Evolutionary conservation across 768 basidiomycete genomes (phyloP).

Genomic region (Candolleomyces eurysporus): DNA sequence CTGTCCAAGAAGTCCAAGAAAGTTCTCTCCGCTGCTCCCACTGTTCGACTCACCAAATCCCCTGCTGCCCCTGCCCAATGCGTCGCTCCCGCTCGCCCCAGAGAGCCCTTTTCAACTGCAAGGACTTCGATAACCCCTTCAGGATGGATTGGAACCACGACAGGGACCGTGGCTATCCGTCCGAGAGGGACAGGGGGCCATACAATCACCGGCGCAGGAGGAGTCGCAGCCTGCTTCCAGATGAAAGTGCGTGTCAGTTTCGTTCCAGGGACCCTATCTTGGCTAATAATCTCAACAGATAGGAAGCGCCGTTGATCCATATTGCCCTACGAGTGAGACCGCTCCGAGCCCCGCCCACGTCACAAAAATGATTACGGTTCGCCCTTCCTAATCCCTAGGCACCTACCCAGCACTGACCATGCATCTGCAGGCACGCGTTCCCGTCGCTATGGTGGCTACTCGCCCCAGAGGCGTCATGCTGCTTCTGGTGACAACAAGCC

Average conservation of each 20-base stretch:
- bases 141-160: slow-evolving; percentile 76
- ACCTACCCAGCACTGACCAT: slow-evolving; percentile 12
- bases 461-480: slow-evolving; percentile 54
- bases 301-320: slow-evolving; percentile 79
- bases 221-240: slow-evolving; percentile 72
- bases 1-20: slow-evolving; percentile 26
- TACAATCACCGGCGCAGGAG: slow-evolving; percentile 74
- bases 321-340: slow-evolving; percentile 80
- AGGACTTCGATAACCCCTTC: slow-evolving; percentile 56
- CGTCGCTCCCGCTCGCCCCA: slow-evolving; percentile 84
- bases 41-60: background rate
- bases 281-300: slow-evolving; percentile 36
- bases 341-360: slow-evolving; percentile 80
- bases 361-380: slow-evolving; percentile 83
- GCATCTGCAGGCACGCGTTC: slow-evolving; percentile 57
- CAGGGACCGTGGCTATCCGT: slow-evolving; percentile 65
- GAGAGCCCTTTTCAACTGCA: slow-evolving; percentile 52
- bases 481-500: slow-evolving; percentile 30
- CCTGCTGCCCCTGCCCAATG: background rate
- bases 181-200: slow-evolving; percentile 66
- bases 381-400: slow-evolving; percentile 15
- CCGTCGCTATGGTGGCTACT: slow-evolving; percentile 55
- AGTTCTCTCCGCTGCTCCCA: background rate
- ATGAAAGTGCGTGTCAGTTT: slow-evolving; percentile 52
- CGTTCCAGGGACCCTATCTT: slow-evolving; percentile 9